phyloP scores from a whole-genome alignment of 306 rosid genomes.

The Albizia julibrissin region DNA sequence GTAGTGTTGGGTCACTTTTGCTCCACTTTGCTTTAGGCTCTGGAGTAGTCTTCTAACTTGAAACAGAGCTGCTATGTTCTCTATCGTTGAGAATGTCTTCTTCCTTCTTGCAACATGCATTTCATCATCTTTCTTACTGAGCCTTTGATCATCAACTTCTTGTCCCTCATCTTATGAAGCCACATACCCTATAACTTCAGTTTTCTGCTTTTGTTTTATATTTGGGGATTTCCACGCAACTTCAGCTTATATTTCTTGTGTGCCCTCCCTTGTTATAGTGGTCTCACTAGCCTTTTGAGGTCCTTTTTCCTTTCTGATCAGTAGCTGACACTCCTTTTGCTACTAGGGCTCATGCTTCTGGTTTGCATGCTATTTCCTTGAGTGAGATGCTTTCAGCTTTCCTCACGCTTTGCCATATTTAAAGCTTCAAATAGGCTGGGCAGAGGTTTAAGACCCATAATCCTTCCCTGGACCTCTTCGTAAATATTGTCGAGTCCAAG shows the following conservation, averaged over 20 bases:
- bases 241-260: background rate
- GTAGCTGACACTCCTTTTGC: background rate
- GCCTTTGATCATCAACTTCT: background rate
- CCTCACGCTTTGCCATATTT: background rate
- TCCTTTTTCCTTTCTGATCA: background rate
- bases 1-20: too few relatives aligned
- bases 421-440: background rate
- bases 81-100: background rate
- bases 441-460: background rate
- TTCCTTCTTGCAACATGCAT: too few relatives aligned
- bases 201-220: background rate
- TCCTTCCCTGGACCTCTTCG: background rate
- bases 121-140: background rate
- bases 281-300: background rate
- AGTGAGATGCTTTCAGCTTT: background rate
- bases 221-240: background rate
- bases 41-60: background rate
- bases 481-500: background rate
- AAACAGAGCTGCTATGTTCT: background rate
- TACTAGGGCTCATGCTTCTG: background rate
- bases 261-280: background rate
- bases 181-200: background rate
- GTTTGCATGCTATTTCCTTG: background rate
- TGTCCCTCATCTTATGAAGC: background rate
- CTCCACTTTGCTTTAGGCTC: background rate